phyloP scores from a whole-genome alignment of 2,329 filamentous ascomycete species.

The Exophiala aquamarina region DNA sequence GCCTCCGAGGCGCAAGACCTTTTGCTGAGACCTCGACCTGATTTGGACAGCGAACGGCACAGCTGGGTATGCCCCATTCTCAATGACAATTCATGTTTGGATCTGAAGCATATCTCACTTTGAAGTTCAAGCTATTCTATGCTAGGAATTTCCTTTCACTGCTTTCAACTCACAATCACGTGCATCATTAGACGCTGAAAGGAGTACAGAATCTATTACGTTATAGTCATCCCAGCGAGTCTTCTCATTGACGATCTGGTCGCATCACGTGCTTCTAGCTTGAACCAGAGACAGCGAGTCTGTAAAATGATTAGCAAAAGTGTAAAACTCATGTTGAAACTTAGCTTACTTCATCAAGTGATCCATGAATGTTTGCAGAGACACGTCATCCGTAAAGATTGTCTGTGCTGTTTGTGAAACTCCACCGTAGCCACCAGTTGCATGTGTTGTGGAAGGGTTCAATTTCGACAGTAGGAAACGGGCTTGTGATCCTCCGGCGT shows the following conservation, averaged over 20 bases:
- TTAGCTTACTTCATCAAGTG: constrained; percentile 91
- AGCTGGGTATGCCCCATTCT: too few species aligned
- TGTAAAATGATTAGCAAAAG: constrained; percentile 34
- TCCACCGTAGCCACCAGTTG: constrained; percentile 86
- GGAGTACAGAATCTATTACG: too few species aligned
- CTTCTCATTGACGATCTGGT: background rate
- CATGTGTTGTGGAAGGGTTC: constrained; percentile 96
- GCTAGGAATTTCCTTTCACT: too few species aligned
- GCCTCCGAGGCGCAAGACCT: too few species aligned
- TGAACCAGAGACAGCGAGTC: constrained; percentile 52
- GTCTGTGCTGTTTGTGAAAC: constrained; percentile 90
- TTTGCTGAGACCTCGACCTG: too few species aligned
- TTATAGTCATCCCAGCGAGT: background rate
- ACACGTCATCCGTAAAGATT: constrained; percentile 98
- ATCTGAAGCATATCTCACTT: too few species aligned
- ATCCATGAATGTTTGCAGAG: constrained; percentile 98
- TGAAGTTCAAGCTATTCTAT: too few species aligned
- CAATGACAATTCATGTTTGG: too few species aligned
- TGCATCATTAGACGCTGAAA: too few species aligned
- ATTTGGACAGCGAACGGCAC: too few species aligned
- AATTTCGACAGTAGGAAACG: constrained; percentile 96
- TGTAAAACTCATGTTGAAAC: background rate
- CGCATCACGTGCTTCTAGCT: constrained; percentile 36
- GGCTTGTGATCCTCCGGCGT: constrained; percentile 96
- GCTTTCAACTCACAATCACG: too few species aligned